A percentile compares a stretch with the other conserved stretches of the same genome.
These are phyloP conservation scores for Orbilia brochopaga DNA, from an alignment of 2,329 filamentous ascomycete species.

Conservation along the genomic window DNA sequence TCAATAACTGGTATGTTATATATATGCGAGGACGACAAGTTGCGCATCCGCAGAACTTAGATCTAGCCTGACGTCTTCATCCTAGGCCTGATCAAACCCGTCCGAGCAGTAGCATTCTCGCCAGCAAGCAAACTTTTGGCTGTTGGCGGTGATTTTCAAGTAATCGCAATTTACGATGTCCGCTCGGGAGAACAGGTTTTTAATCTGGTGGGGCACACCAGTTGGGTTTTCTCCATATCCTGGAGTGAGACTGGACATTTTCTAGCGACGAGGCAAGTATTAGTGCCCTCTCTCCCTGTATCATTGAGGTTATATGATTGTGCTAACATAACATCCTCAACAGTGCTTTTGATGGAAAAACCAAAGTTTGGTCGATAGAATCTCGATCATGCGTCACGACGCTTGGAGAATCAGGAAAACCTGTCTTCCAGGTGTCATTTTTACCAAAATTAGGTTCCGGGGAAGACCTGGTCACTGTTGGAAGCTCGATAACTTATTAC, in stretches of 20 bases:
- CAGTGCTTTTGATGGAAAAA: slow-evolving; percentile 85
- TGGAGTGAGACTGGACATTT: slow-evolving; percentile 95
- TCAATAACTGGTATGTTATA: slow-evolving; percentile 79
- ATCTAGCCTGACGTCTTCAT: not conserved
- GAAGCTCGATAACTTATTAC: slow-evolving; percentile 34
- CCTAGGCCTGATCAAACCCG: slow-evolving; percentile 80
- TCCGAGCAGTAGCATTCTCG: slow-evolving; percentile 85
- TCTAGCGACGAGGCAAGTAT: slow-evolving; percentile 75
- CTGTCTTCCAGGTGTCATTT: slow-evolving; percentile 17
- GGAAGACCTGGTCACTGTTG: slow-evolving; percentile 40
- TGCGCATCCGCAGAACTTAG: not conserved
- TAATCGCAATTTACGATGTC: slow-evolving; percentile 92
- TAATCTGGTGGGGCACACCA: slow-evolving; percentile 77
- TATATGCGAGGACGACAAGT: no score
- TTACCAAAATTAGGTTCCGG: slow-evolving; percentile 19
- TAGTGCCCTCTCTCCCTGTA: not conserved
- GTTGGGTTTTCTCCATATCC: slow-evolving; percentile 89
- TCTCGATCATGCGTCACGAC: slow-evolving; percentile 84
- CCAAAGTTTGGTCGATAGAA: slow-evolving; percentile 94
- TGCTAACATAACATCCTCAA: slow-evolving; percentile 11
- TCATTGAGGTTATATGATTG: not conserved
- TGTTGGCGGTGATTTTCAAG: slow-evolving; percentile 83
- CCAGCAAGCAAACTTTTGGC: slow-evolving; percentile 83
- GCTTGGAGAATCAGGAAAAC: slow-evolving; percentile 83
- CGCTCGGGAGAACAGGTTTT: slow-evolving; percentile 89